Conservation (phyloP, 2,329 filamentous ascomycete species). For the Colletotrichum costaricense region DNA sequence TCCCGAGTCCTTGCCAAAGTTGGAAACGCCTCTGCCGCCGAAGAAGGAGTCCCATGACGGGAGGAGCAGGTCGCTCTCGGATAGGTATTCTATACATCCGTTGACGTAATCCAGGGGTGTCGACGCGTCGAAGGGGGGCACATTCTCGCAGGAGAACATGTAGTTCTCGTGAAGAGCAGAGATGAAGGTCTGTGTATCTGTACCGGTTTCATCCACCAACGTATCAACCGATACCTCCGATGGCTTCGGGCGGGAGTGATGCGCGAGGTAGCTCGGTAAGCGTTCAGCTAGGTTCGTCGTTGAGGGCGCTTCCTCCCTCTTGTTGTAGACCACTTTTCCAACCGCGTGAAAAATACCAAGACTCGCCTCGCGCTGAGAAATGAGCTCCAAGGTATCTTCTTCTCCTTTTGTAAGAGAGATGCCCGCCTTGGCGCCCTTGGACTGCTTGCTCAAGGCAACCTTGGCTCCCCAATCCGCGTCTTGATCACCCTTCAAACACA, state of each 20-base stretch:
- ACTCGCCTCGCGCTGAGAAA: constrained; percentile 89
- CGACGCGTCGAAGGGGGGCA: constrained; percentile 58
- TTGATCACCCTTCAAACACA: constrained; percentile 86
- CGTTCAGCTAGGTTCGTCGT: constrained; percentile 58
- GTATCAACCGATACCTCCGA: constrained; percentile 77
- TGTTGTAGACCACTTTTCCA: constrained; percentile 97
- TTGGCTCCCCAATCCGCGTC: constrained; percentile 80
- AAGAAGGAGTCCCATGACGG: constrained; percentile 78
- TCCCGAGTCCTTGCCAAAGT: constrained; percentile 66
- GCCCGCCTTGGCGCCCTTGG: constrained; percentile 67
- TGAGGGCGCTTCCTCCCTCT: constrained; percentile 71
- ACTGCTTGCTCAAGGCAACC: constrained; percentile 76
- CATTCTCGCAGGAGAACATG: constrained; percentile 79
- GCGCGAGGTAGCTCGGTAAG: constrained; percentile 69
- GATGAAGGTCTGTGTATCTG: constrained; percentile 90
- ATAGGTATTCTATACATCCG: constrained; percentile 87
- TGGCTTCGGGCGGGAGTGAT: constrained; percentile 67
- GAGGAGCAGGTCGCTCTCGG: constrained; percentile 87
- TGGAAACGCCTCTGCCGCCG: constrained; percentile 65
- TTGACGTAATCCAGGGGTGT: constrained; percentile 82
- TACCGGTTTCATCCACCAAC: constrained; percentile 93
- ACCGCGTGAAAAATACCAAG: constrained; percentile 96
- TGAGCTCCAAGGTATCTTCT: constrained; percentile 79
- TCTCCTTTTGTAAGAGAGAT: constrained; percentile 80
- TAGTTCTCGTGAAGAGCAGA: constrained; percentile 96